Evolutionary conservation across 345 rosid species (phyloP).

Genomic region (Rhodamnia argentea): DNA sequence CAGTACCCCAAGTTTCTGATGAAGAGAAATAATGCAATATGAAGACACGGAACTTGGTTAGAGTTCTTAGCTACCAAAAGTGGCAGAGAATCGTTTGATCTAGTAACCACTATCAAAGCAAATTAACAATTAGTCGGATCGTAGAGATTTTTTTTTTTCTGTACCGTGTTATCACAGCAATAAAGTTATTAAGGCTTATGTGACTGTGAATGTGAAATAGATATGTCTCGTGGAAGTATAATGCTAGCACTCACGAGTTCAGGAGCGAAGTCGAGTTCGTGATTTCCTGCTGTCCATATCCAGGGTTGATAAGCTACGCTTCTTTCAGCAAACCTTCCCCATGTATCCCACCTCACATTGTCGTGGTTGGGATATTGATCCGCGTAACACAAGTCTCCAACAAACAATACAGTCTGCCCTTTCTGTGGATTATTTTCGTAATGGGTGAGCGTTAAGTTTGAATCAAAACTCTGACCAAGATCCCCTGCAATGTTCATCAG

Average conservation of each 20-base stretch:
- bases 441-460: constrained; percentile 30
- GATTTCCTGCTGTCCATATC: constrained; percentile 44
- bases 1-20: not conserved
- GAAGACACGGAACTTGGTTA: not conserved
- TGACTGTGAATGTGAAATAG: not conserved
- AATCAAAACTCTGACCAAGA: constrained; percentile 40
- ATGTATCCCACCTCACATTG: constrained; percentile 37
- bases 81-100: not conserved
- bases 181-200: not conserved
- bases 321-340: constrained; percentile 31
- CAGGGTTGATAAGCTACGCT: constrained; percentile 37
- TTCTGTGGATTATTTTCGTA: constrained; percentile 32
- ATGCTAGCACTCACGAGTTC: constrained; percentile 14
- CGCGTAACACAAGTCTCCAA: constrained; percentile 40
- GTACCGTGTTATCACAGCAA: not conserved
- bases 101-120: not conserved
- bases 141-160: not conserved
- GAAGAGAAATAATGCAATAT: not conserved
- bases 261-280: constrained; percentile 24
- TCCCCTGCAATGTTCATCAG: constrained; percentile 15
- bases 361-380: constrained; percentile 32
- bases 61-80: not conserved
- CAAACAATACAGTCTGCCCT: constrained; percentile 32
- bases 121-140: not conserved
- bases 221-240: not conserved